Conservation (phyloP, 140 eudicot species). For the Erigeron philadelphicus region DNA sequence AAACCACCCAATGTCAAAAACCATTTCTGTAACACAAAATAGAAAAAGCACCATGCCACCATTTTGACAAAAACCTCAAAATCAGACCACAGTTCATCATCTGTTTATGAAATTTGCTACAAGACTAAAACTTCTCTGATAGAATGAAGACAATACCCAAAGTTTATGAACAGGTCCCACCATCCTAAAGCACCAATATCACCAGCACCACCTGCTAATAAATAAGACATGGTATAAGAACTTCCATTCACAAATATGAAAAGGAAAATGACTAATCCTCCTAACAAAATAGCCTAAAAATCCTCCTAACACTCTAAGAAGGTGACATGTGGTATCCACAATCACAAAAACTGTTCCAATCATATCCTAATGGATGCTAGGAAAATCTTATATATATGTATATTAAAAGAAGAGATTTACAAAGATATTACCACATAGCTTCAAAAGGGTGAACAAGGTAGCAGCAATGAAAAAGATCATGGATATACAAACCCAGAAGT, state of each 20-base stretch:
- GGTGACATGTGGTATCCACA: too few species aligned
- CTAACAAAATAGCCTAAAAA: too few species aligned
- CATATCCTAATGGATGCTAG: not conserved
- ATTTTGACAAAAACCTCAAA: not conserved
- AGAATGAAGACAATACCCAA: constrained; percentile 46
- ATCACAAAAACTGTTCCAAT: too few species aligned
- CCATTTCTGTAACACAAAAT: too few species aligned
- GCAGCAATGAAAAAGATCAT: constrained; percentile 90
- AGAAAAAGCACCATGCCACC: too few species aligned
- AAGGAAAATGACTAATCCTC: too few species aligned
- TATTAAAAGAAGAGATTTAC: not conserved
- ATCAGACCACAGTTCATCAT: not conserved
- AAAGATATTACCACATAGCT: constrained; percentile 63
- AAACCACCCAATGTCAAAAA: too few species aligned
- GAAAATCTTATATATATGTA: not conserved
- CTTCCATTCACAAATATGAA: not conserved
- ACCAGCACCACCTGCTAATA: constrained; percentile 60
- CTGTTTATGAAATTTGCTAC: not conserved
- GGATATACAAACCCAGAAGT: constrained; percentile 84
- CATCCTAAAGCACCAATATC: constrained; percentile 73
- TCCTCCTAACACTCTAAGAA: too few species aligned
- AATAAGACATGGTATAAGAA: constrained; percentile 8
- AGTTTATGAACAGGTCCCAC: constrained; percentile 89
- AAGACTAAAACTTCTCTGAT: not conserved
- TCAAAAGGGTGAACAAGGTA: constrained; percentile 66